Base-by-base conservation (phyloP, 164 flowering plant species). In the Berberis vulgaris region DNA sequence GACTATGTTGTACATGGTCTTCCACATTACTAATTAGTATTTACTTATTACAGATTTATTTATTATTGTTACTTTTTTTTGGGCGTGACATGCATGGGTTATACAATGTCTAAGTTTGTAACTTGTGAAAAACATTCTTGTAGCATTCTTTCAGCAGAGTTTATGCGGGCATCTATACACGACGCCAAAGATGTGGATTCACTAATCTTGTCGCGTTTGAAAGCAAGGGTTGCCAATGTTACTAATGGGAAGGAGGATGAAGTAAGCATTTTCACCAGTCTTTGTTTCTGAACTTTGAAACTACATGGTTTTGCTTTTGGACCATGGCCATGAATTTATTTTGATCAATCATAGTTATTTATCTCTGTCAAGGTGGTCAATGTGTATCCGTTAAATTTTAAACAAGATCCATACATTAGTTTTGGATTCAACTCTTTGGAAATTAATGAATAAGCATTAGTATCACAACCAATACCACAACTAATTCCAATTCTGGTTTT, bases 81-180 rank as follows among this genome's bases (percentile, higher is more conserved):
- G 26, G 26, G 26, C 26, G 26, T 57, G 43, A 54, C 56, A 54
- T 26, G 10, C 54, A 43, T 61, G 69, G 61, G 45, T 10, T 45
- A 38, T 42, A 41, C 45, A 45, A 2, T 52, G 65, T 63, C 58
- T 72, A 64, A 26, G 67, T 61, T 71, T 71, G 76, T 77, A 73
- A 83, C 95, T 74, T 76, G 70, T 71, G 67, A 65, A 64, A 74
- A 79, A 82, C 80, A 67, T 82, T 84, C 73, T 80, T 88, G 88
- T 86, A 91, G 99, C 88, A 88, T 95, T 86, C 99, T 95, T 83
- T 86, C 96, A 73, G 90, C 86, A 80, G 99, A 95, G 74, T 95
- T 95, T 81, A 77, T 95, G 88, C 91, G 87, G 73, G 83, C 88
- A 70, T 79, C 97, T 66, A 67, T 92, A 65, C 87, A 79, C 66